Conservation (phyloP, 2,329 filamentous ascomycete species). For the Teratosphaeria nubilosa region DNA sequence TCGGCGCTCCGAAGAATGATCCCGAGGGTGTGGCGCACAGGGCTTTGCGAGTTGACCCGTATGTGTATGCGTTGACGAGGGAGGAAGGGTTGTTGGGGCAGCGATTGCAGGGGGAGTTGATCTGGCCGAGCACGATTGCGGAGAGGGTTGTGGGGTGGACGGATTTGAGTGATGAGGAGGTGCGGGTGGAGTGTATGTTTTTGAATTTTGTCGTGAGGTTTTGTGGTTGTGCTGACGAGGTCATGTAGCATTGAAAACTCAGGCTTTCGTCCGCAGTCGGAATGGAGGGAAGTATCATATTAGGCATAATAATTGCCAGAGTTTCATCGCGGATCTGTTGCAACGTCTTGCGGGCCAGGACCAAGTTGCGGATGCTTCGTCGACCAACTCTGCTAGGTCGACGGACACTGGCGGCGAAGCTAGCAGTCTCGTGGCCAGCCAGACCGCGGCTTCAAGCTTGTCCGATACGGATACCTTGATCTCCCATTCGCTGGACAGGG, state of each 20-base stretch:
- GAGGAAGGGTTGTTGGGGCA: neutral
- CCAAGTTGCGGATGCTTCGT: neutral
- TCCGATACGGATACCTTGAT: neutral
- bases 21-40: neutral
- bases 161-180: neutral
- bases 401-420: too few relatives aligned
- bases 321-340: neutral
- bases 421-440: neutral
- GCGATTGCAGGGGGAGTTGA: neutral
- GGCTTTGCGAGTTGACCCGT: neutral
- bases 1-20: neutral
- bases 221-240: neutral
- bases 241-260: neutral
- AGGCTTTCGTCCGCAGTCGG: neutral
- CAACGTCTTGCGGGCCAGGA: neutral
- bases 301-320: conserved; percentile 1
- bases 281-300: neutral
- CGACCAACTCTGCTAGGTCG: neutral
- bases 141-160: neutral
- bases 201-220: neutral
- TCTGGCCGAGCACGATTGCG: neutral
- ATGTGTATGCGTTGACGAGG: neutral
- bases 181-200: neutral
- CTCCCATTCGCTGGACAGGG: neutral
- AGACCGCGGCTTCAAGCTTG: neutral